These are phyloP conservation scores for Aspergillus intermedius DNA, from an alignment of 2,329 filamentous ascomycete genomes.

Conservation along the genomic window DNA sequence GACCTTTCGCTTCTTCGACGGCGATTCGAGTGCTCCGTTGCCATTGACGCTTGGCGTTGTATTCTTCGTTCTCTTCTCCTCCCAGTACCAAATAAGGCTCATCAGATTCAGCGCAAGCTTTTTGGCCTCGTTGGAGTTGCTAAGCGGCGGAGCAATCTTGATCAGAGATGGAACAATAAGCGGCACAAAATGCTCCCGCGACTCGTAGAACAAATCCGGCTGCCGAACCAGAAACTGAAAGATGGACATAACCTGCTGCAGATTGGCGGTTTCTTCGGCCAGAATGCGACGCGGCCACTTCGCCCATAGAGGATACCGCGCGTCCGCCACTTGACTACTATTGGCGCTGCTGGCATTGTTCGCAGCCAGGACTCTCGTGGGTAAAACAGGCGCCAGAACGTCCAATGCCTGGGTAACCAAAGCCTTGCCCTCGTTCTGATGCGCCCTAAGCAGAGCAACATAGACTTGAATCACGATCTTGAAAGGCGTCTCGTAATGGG, in stretches of 20 bases:
- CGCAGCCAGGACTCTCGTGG: conserved; percentile 61
- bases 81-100: conserved; percentile 86
- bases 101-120: conserved; percentile 88
- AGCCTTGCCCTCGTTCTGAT: conserved; percentile 88
- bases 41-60: conserved; percentile 34
- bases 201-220: conserved; percentile 89
- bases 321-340: conserved; percentile 57
- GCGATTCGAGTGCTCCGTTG: conserved; percentile 55
- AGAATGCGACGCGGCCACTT: conserved; percentile 84
- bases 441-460: conserved; percentile 79
- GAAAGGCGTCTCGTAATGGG: conserved; percentile 87
- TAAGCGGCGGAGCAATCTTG: conserved; percentile 75
- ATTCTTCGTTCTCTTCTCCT: conserved; percentile 70
- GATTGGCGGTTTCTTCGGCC: conserved; percentile 87
- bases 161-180: conserved; percentile 82
- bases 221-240: conserved; percentile 95
- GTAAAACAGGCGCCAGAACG: conserved; percentile 87
- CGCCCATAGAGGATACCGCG: conserved; percentile 76
- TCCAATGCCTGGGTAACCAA: conserved; percentile 92
- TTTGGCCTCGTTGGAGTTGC: conserved; percentile 83
- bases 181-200: conserved; percentile 80
- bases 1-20: conserved; percentile 68
- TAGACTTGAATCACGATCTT: conserved; percentile 98
- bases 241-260: conserved; percentile 93
- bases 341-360: conserved; percentile 11